phyloP scores from a whole-genome alignment of 176 grass and related monocot species.

The Bolboschoenus planiculmis region DNA sequence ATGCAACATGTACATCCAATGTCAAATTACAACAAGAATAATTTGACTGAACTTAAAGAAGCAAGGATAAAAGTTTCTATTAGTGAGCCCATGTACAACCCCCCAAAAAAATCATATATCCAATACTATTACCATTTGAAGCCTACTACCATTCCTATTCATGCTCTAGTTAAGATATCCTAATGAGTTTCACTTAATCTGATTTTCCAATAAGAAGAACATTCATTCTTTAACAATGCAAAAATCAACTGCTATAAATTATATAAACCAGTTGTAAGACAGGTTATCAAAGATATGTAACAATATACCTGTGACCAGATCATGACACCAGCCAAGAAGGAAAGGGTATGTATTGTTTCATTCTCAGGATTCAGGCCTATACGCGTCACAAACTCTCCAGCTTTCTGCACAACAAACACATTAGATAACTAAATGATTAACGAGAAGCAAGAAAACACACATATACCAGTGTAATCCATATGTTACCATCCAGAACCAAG shows the following conservation, averaged over 20 bases:
- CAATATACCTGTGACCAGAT: slow-evolving; percentile 91
- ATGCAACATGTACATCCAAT: not conserved
- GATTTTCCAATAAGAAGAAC: not conserved
- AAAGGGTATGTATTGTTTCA: slow-evolving; percentile 89
- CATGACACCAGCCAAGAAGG: slow-evolving; percentile 91
- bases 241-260: not conserved
- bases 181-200: not conserved
- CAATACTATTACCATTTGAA: no score
- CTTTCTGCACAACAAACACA: slow-evolving; percentile 47
- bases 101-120: no score
- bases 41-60: not conserved
- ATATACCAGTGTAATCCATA: not conserved
- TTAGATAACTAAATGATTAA: slow-evolving; percentile 9
- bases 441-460: not conserved
- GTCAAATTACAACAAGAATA: not conserved
- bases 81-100: not conserved
- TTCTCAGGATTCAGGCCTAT: slow-evolving; percentile 80
- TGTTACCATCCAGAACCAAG: slow-evolving; percentile 96
- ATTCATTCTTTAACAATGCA: not conserved
- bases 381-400: slow-evolving; percentile 44
- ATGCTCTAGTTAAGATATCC: not conserved
- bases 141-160: not conserved
- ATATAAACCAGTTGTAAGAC: not conserved
- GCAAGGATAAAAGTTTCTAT: not conserved
- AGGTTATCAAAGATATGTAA: not conserved